These are phyloP conservation scores for Kwoniella shandongensis DNA, from an alignment of 768 basidiomycete genomes.

Conservation along the genomic window DNA sequence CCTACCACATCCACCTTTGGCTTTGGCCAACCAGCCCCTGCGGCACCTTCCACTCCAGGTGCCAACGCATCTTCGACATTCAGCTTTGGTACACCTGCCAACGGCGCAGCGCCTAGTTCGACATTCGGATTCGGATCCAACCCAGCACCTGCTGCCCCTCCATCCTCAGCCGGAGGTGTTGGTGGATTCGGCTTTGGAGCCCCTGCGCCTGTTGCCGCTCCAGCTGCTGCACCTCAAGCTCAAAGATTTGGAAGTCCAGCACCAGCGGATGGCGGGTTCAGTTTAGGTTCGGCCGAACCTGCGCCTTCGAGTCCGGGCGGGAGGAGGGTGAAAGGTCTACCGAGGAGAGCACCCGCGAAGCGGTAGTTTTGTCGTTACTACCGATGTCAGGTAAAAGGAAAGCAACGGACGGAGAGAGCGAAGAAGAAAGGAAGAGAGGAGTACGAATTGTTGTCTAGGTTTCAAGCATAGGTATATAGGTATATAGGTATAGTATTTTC, in stretches of 20 bases:
- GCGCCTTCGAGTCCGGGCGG: constrained; percentile 21
- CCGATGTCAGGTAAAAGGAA: not conserved
- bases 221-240: constrained; percentile 1
- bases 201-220: constrained; percentile 7
- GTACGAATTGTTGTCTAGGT: too few relatives aligned
- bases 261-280: constrained; percentile 17
- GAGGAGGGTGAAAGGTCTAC: constrained; percentile 17
- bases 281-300: constrained; percentile 17
- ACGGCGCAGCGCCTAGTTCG: not conserved
- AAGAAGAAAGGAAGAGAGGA: too few relatives aligned
- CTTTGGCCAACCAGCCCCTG: not conserved
- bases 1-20: not conserved
- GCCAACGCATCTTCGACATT: constrained; percentile 13
- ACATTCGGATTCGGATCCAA: constrained; percentile 7
- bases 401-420: too few relatives aligned
- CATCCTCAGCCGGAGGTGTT: not conserved
- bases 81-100: constrained; percentile 10
- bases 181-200: constrained; percentile 10
- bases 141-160: constrained; percentile 2
- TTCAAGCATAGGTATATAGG: too few relatives aligned
- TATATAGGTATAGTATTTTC: too few relatives aligned
- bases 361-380: too few relatives aligned
- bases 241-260: constrained; percentile 25
- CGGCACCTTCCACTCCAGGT: not conserved
- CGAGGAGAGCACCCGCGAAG: constrained; percentile 20